Evolutionary conservation across 140 eudicot genomes (phyloP), one percentile per base, ranked within the genome.

Genomic region (Senecio squalidus): DNA sequence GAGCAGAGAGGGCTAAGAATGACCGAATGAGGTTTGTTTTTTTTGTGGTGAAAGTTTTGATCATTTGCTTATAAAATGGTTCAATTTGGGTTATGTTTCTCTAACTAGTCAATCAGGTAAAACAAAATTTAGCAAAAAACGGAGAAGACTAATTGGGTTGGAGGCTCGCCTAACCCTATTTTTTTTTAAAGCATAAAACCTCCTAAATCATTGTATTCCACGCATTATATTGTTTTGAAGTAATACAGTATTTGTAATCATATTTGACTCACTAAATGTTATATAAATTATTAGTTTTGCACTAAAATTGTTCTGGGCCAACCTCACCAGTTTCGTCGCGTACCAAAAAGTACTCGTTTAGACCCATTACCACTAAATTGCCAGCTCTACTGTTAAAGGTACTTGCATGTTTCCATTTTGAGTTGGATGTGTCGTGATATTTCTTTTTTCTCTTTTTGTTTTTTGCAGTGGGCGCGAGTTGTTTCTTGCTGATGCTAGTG

Each of bases 1-100:
- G 79, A 68, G 98, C 96, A 36, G 96, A 91, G 29, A 83, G 98
- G 74, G 98, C 96, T 70, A 89, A 86, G 84, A 91, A 86, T 67
- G 98, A 91, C 58, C 86, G 98, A 13, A 91, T 91, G 98, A 91
- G 98, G 98, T 84, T 78, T 34, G 53, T 55, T 21, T 52, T n/a
- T 31, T 48, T 26, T 6, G 15, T 17, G 7, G 25, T 52, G 33
- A 31, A 23, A 2, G 10, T 24, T 33, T 23, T 6, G 70, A 64
- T 27, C 70, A 20, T 5, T 20, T 61, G 3, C 8, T n/a, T 29
- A 27, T 2, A 9, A n/a, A 18, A 24, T 61, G 56, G 30, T 29
- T 45, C 0, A 6, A 9, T 40, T 9, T 21, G 0, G 46, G 43
- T 20, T 62, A 14, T 27, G 10, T 44, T 44, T 29, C 16, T 43